Conservation (phyloP, 108 stramenopile species). For the Poteriospumella lacustris region DNA sequence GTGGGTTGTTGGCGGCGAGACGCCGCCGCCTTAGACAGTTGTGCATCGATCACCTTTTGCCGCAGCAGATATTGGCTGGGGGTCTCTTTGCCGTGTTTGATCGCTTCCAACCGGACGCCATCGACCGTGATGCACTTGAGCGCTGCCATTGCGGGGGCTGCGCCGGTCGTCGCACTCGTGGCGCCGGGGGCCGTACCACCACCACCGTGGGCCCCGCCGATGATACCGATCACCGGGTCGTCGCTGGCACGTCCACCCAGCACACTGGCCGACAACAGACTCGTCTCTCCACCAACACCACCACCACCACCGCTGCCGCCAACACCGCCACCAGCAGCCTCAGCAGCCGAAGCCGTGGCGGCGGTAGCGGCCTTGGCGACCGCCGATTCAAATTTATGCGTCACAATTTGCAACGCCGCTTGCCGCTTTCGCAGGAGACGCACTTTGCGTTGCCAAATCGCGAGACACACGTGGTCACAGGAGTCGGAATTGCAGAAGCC, state of each 20-base stretch:
- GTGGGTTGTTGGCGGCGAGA: neutral
- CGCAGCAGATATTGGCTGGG: neutral
- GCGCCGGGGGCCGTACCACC: too few relatives aligned
- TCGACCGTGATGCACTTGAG: neutral
- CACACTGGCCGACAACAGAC: neutral
- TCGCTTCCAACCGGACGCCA: neutral
- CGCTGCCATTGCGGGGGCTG: too few relatives aligned
- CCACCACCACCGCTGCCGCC: neutral
- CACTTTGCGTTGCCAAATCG: slow-evolving; percentile 12
- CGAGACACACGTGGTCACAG: neutral
- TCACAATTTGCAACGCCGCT: neutral
- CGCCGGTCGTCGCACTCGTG: too few relatives aligned
- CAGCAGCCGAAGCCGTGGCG: neutral
- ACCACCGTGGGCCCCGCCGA: too few relatives aligned
- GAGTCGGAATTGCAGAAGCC: slow-evolving; percentile 1
- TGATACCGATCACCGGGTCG: neutral
- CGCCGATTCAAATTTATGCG: neutral
- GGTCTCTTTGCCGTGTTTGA: neutral
- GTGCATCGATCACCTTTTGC: neutral
- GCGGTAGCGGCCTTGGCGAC: neutral
- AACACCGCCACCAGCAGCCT: neutral
- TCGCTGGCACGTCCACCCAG: neutral
- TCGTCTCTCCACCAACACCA: neutral
- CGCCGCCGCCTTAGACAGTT: neutral
- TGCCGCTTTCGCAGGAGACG: neutral